A percentile compares a stretch with the other conserved stretches of the same genome.
Evolutionary conservation across 2,329 filamentous ascomycete genomes (phyloP).

Genomic region (Ceratocystis lukuohia): DNA sequence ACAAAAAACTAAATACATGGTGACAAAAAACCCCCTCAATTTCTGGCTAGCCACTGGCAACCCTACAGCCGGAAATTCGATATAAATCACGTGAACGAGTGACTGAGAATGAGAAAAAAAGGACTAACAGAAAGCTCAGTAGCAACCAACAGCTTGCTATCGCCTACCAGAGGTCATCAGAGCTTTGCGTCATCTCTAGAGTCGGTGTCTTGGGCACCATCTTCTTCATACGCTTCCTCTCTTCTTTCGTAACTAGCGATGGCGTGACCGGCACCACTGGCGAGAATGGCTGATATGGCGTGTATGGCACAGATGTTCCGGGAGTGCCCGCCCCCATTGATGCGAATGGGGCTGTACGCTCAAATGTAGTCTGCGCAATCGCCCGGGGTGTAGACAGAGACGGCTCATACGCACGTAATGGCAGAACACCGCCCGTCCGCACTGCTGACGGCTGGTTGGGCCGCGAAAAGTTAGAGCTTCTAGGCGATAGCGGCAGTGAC

Average conservation of each 20-base stretch:
- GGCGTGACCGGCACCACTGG: constrained; percentile 65
- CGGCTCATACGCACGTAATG: constrained; percentile 50
- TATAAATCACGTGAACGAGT: not conserved
- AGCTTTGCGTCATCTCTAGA: constrained; percentile 45
- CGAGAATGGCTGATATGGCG: constrained; percentile 66
- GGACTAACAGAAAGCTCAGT: not conserved
- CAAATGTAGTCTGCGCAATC: constrained; percentile 45
- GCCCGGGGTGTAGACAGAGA: constrained; percentile 38
- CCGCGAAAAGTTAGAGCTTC: constrained; percentile 37
- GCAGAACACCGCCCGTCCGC: constrained; percentile 43
- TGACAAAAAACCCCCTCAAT: not conserved
- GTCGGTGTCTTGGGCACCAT: constrained; percentile 51
- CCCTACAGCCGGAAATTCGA: not conserved
- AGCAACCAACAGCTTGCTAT: not conserved
- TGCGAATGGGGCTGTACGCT: constrained; percentile 41
- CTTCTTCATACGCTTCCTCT: constrained; percentile 55
- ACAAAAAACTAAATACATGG: not conserved
- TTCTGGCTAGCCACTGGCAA: not conserved
- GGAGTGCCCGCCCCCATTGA: constrained; percentile 49
- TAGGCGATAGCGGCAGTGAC: constrained; percentile 36
- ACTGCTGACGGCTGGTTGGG: constrained; percentile 40
- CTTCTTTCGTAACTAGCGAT: constrained; percentile 55
- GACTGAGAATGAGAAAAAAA: constrained; percentile 9
- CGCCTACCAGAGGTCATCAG: constrained; percentile 52
- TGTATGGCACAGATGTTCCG: constrained; percentile 53